Evolutionary conservation across 805 yeast genomes (phyloP).

Genomic region (Saccharomycopsis babjevae): DNA sequence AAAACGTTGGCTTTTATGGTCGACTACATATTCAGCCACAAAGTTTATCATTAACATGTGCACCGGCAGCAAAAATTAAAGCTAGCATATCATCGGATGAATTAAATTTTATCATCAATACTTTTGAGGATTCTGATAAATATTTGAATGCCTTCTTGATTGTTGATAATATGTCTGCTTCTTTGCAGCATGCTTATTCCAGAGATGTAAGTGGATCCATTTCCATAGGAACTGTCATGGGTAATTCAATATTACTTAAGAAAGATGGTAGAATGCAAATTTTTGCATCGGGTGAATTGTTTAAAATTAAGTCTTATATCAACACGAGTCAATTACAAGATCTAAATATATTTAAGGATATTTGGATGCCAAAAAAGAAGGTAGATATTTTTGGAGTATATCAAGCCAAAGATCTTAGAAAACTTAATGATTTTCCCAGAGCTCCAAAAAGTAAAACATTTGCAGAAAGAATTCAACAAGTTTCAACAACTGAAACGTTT

Average conservation of each 20-base stretch:
- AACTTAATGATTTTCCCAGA: slow-evolving; percentile 3
- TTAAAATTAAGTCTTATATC: slow-evolving; percentile 50
- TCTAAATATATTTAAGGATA: slow-evolving; percentile 67
- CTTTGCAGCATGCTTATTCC: slow-evolving; percentile 84
- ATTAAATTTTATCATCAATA: slow-evolving; percentile 46
- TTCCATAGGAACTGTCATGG: slow-evolving; percentile 34
- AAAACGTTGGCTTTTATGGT: slow-evolving; percentile 50
- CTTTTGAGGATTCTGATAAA: slow-evolving; percentile 34
- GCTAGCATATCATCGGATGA: slow-evolving; percentile 71
- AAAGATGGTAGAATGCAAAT: slow-evolving; percentile 30
- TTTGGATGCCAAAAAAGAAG: slow-evolving; percentile 53
- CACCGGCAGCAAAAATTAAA: slow-evolving; percentile 87
- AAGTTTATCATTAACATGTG: slow-evolving; percentile 71
- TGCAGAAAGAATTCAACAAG: slow-evolving; percentile 42
- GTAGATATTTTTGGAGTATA: background rate
- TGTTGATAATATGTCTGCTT: slow-evolving; percentile 50
- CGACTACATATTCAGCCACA: slow-evolving; percentile 65
- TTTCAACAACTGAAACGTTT: slow-evolving; percentile 50
- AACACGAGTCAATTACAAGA: slow-evolving; percentile 84
- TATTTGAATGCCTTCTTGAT: slow-evolving; percentile 37
- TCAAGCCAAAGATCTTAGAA: background rate
- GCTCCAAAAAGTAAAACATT: slow-evolving; percentile 25
- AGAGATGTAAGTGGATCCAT: slow-evolving; percentile 78
- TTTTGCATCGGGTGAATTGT: slow-evolving; percentile 41
- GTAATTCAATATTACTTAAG: slow-evolving; percentile 37